Percentiles rank a stretch among this genome's conserved stretches.
Conservation (phyloP, 495 filamentous ascomycete genomes). For the Haplographium delicatum region DNA sequence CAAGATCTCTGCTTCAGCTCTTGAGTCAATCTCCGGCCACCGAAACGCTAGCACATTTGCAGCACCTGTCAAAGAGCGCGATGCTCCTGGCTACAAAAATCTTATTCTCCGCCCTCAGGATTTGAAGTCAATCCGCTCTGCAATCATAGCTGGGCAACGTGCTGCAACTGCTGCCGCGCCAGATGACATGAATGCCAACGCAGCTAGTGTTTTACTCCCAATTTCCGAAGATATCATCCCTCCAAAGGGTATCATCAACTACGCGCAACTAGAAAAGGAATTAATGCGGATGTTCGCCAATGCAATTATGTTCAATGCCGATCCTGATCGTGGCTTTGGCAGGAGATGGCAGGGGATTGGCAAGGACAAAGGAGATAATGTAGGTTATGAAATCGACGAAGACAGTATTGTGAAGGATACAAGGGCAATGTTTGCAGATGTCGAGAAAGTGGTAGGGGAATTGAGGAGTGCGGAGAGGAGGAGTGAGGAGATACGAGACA, state of each 20-base stretch:
- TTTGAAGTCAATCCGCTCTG: conserved; percentile 76
- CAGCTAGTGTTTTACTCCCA: conserved; percentile 55
- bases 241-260: conserved; percentile 89
- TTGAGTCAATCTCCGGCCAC: conserved; percentile 81
- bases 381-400: conserved; percentile 31
- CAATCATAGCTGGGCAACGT: conserved; percentile 71
- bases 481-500: conserved; percentile 18
- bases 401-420: conserved; percentile 71
- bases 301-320: conserved; percentile 93
- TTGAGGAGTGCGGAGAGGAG: conserved; percentile 56
- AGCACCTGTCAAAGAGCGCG: conserved; percentile 72
- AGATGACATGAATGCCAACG: conserved; percentile 37
- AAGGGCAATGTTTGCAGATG: conserved; percentile 74
- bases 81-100: conserved; percentile 83
- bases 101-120: conserved; percentile 85
- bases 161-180: conserved; percentile 59
- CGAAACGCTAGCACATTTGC: conserved; percentile 86
- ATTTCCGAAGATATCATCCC: conserved; percentile 71
- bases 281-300: conserved; percentile 97
- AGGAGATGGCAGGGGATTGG: conserved; percentile 44
- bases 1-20: conserved; percentile 67
- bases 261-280: conserved; percentile 89
- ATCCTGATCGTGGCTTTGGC: conserved; percentile 62
- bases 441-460: conserved; percentile 53
- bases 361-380: conserved; percentile 28